Evolutionary conservation across 2,329 filamentous ascomycete genomes (phyloP).

Genomic region (Lasiodiplodia hormozganensis): DNA sequence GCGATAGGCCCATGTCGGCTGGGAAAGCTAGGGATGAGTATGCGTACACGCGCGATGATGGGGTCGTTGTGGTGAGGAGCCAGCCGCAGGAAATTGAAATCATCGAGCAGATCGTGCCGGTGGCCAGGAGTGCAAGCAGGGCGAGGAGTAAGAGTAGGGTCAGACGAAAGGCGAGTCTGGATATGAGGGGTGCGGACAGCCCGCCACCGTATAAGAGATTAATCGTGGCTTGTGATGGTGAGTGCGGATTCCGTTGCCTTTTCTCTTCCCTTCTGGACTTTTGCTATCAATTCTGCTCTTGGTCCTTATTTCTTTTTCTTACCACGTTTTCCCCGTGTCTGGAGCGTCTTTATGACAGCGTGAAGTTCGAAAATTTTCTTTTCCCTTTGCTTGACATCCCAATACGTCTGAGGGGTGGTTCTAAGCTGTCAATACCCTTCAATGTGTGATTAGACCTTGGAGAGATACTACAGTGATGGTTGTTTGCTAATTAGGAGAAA

Average conservation of each 20-base stretch:
- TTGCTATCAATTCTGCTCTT: neutral
- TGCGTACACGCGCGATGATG: constrained; percentile 25
- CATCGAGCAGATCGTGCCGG: constrained; percentile 23
- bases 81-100: constrained; percentile 26
- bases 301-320: neutral
- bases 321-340: neutral
- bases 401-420: neutral
- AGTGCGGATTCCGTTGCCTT: constrained; percentile 19
- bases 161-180: constrained; percentile 26
- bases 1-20: neutral
- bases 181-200: constrained; percentile 25
- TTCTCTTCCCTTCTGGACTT: neutral
- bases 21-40: neutral
- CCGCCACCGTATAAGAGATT: constrained; percentile 40
- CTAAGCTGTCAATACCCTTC: neutral
- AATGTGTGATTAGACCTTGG: neutral
- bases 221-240: constrained; percentile 50
- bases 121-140: neutral
- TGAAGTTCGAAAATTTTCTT: neutral
- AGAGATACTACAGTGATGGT: neutral
- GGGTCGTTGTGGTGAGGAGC: constrained; percentile 17
- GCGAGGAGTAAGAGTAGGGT: constrained; percentile 23
- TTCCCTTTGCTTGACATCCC: neutral
- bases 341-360: neutral
- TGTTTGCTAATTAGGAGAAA: neutral